Percentiles rank a stretch among this genome's conserved stretches.
phyloP scores from a whole-genome alignment of 305 asterid genomes.

The Lippia alba region DNA sequence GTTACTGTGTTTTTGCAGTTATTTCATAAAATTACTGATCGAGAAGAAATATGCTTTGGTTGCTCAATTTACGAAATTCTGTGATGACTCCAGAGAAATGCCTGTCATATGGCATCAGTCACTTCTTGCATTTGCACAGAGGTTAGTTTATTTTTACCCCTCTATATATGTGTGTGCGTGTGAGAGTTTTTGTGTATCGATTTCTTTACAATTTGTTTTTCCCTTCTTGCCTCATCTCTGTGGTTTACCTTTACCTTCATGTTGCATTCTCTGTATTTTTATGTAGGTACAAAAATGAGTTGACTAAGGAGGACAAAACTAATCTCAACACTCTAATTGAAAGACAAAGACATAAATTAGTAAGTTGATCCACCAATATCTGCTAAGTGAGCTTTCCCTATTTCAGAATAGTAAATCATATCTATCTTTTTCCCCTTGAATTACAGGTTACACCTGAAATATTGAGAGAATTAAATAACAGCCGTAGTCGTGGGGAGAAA shows the following conservation, averaged over 20 bases:
- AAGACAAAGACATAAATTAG: constrained; percentile 81
- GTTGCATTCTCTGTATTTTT: not conserved
- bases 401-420: constrained; percentile 10
- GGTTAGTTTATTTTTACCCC: constrained; percentile 48
- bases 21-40: constrained; percentile 69
- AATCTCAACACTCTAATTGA: constrained; percentile 63
- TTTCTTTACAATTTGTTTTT: not conserved
- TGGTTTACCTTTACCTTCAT: too few relatives aligned
- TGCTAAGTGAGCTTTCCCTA: constrained; percentile 11
- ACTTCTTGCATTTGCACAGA: constrained; percentile 91
- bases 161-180: constrained; percentile 6
- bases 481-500: constrained; percentile 94
- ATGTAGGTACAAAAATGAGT: constrained; percentile 84
- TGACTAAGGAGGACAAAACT: constrained; percentile 79
- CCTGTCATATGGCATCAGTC: constrained; percentile 99
- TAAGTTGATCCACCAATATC: constrained; percentile 44
- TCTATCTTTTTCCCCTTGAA: constrained; percentile 19
- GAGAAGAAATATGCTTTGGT: constrained; percentile 98
- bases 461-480: constrained; percentile 79
- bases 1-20: constrained; percentile 53
- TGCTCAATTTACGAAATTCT: constrained; percentile 81
- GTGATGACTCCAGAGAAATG: constrained; percentile 78
- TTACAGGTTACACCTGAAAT: constrained; percentile 94
- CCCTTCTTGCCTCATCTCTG: too few relatives aligned
- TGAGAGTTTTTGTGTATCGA: too few relatives aligned